phyloP scores from a whole-genome alignment of 2,329 filamentous ascomycete genomes.

The Alternaria brassicae region DNA sequence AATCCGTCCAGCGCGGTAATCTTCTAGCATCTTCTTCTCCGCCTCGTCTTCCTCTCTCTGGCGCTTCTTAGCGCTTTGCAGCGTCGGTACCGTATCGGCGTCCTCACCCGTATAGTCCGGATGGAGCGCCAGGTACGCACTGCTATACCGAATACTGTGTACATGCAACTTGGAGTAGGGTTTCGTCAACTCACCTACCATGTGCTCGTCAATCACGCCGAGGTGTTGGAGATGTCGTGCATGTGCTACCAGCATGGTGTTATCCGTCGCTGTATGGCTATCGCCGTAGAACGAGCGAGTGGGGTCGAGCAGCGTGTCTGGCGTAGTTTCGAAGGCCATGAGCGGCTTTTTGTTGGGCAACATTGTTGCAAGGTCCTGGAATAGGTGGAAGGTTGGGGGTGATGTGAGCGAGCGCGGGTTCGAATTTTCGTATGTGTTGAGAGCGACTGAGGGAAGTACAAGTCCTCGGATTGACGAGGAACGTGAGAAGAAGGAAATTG shows the following conservation, averaged over 20 bases:
- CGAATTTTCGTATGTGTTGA: not conserved
- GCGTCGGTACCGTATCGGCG: constrained; percentile 16
- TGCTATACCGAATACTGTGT: constrained; percentile 17
- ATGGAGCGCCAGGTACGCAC: constrained; percentile 19
- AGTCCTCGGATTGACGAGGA: not conserved
- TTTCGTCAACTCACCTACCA: constrained; percentile 21
- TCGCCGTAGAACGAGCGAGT: constrained; percentile 28
- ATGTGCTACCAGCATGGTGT: constrained; percentile 21
- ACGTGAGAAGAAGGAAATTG: not conserved
- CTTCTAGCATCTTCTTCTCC: constrained; percentile 20
- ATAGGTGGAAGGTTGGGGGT: not conserved
- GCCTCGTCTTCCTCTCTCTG: constrained; percentile 22
- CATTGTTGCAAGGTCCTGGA: not conserved
- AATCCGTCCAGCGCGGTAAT: constrained; percentile 26
- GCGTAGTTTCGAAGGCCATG: not conserved
- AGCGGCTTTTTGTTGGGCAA: not conserved
- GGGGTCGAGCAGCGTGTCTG: not conserved
- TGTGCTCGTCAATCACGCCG: constrained; percentile 19
- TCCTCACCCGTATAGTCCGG: constrained; percentile 14
- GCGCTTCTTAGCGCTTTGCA: constrained; percentile 18
- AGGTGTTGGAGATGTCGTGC: constrained; percentile 5
- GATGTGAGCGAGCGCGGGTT: not conserved
- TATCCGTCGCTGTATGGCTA: constrained; percentile 22
- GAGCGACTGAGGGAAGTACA: not conserved
- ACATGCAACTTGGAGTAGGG: constrained; percentile 20